Conservation (phyloP, 495 filamentous ascomycete genomes). For the Trichoderma erinaceum region DNA sequence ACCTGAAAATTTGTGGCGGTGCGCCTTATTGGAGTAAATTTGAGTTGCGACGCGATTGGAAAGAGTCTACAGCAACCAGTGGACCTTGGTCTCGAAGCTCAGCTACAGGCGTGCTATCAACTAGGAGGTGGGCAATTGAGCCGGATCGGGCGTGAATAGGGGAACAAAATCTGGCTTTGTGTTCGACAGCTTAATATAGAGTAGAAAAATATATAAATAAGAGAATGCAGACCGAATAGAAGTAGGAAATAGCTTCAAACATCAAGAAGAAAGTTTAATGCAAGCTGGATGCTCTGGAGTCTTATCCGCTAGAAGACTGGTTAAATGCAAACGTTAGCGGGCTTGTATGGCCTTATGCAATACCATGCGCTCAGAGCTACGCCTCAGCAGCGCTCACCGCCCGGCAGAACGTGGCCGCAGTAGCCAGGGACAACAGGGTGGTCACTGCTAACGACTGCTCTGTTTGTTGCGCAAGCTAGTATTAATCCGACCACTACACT, state of each 20-base stretch:
- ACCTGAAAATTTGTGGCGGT: neutral
- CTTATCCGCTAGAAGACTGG: neutral
- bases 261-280: neutral
- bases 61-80: conserved; percentile 9
- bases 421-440: conserved; percentile 13
- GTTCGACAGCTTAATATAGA: neutral
- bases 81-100: conserved; percentile 3
- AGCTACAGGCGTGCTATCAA: neutral
- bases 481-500: neutral
- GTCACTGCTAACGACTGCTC: conserved; percentile 1
- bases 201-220: neutral
- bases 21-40: neutral
- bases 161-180: neutral
- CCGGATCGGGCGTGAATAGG: neutral
- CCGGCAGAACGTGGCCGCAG: conserved; percentile 10
- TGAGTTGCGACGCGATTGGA: neutral
- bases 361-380: neutral
- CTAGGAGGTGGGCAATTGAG: neutral
- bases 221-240: neutral
- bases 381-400: neutral
- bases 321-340: neutral
- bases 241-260: neutral
- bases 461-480: neutral
- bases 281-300: neutral
- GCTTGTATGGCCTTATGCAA: conserved; percentile 10